Percentiles rank a stretch among this genome's conserved stretches.
These are phyloP conservation scores for Metschnikowia peoriensis DNA, from an alignment of 805 yeast genomes.

Conservation along the genomic window DNA sequence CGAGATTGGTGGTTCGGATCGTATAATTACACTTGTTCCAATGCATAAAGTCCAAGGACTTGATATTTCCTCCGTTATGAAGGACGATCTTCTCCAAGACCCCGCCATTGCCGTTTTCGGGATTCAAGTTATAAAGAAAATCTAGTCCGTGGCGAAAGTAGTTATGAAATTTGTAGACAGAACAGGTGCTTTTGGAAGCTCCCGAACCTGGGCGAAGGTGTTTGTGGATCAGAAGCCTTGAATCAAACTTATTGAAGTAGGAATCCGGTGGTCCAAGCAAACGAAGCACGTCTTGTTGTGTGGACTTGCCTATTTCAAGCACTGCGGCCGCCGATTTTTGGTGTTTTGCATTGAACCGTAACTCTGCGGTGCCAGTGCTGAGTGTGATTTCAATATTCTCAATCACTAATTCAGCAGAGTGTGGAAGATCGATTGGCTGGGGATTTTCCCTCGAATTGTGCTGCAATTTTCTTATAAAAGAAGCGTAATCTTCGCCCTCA, in stretches of 20 bases:
- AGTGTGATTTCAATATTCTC: slow-evolving; percentile 18
- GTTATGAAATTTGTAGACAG: slow-evolving; percentile 48
- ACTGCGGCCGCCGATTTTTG: slow-evolving; percentile 3
- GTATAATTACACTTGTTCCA: slow-evolving; percentile 53
- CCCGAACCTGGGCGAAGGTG: slow-evolving; percentile 20
- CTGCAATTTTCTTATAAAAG: slow-evolving; percentile 16
- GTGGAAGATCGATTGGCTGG: not conserved
- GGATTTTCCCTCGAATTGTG: not conserved
- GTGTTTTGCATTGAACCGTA: slow-evolving; percentile 17
- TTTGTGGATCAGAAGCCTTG: slow-evolving; percentile 41
- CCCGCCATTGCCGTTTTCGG: slow-evolving; percentile 24
- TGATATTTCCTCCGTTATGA: slow-evolving; percentile 52
- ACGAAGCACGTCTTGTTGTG: slow-evolving; percentile 48
- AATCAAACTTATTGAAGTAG: slow-evolving; percentile 44
- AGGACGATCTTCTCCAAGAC: slow-evolving; percentile 45
- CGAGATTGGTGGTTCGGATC: slow-evolving; percentile 18
- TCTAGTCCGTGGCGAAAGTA: slow-evolving; percentile 57
- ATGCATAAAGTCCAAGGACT: slow-evolving; percentile 50
- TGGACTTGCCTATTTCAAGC: slow-evolving; percentile 38
- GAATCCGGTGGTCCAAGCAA: slow-evolving; percentile 59
- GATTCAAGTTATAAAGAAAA: slow-evolving; percentile 45
- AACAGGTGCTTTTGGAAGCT: slow-evolving; percentile 9
- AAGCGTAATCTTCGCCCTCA: slow-evolving; percentile 37
- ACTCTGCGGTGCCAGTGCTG: slow-evolving; percentile 22
- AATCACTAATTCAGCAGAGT: slow-evolving; percentile 3